Evolutionary conservation across 75 land plant species (phyloP), one percentile per base, ranked within the genome.

Genomic region (Gnetum montanum): DNA sequence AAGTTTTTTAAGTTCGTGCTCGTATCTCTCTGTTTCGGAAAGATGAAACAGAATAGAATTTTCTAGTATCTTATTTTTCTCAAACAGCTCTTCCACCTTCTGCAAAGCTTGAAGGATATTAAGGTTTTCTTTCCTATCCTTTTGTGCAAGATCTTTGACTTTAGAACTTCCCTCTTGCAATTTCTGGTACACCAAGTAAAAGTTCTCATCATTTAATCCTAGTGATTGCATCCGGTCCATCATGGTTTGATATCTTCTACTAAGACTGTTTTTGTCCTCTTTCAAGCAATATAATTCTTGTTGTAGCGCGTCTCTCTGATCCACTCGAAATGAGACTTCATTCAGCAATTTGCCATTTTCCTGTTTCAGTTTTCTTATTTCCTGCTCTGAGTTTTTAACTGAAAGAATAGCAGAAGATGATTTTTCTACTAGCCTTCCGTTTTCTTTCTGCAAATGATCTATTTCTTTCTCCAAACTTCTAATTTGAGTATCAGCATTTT

Each of bases 271-370:
- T 10, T 65, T 43, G 25, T 84, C 77, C 52, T 76, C 75, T 60
- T 73, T 76, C 45, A 75, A 47, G 46, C 61, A 61, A 31, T 60
- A 60, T 31, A 80, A 58, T 35, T 80, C 80, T 54, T 70, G 76
- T 46, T 79, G 79, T 46, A 83, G 79, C 51, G 62, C 66, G 52
- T 65, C 62, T 46, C 65, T 71, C 50, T 79, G 62, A 22, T 67
- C 62, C 28, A 61, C 51, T 47, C 70, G 64, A 34, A 67, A 61
- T 61, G 62, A 64, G 58, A 75, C 66, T 36, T 80, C 83, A 31
- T 31, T 28, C 11, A 30, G 34, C 53, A 78, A 78, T 46, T 67
- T 65, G 23, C 6, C 36, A 26, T 54, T 68, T 18, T 15, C 44
- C 54, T 72, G 65, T 54, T 70, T 75, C 36, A 83, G 40, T 13